These are phyloP conservation scores for Fennellomyces sp. DNA, from an alignment of 371 early-diverging fungal species.

Conservation along the genomic window DNA sequence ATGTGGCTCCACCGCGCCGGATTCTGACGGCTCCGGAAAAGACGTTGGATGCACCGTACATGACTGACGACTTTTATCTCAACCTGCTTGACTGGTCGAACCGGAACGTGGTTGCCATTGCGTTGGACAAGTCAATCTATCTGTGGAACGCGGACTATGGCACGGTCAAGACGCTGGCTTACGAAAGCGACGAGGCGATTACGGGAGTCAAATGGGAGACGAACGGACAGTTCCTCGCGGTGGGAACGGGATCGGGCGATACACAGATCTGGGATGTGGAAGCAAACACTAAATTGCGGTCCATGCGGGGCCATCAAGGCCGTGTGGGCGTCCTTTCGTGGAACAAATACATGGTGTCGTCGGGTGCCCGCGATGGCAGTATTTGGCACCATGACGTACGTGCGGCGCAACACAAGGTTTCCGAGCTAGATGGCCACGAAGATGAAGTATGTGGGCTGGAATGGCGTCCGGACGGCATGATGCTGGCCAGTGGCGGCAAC, in stretches of 20 bases:
- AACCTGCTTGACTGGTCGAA: slow-evolving; percentile 97
- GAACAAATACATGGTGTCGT: slow-evolving; percentile 82
- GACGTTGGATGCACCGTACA: slow-evolving; percentile 89
- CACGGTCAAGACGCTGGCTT: slow-evolving; percentile 68
- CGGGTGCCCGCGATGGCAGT: slow-evolving; percentile 89
- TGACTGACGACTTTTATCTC: slow-evolving; percentile 97
- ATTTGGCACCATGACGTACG: slow-evolving; percentile 97
- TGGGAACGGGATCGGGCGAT: slow-evolving; percentile 86
- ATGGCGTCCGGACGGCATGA: slow-evolving; percentile 88
- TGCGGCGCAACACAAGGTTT: slow-evolving; percentile 71
- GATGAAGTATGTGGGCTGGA: slow-evolving; percentile 94
- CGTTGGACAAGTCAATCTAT: slow-evolving; percentile 86
- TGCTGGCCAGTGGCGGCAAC: slow-evolving; percentile 97
- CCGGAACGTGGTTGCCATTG: slow-evolving; percentile 85
- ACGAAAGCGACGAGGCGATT: slow-evolving; percentile 57
- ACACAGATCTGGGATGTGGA: slow-evolving; percentile 89
- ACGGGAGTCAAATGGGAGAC: slow-evolving; percentile 78
- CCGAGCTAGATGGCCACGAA: slow-evolving; percentile 71
- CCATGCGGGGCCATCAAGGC: slow-evolving; percentile 74
- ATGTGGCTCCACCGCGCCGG: slow-evolving; percentile 56
- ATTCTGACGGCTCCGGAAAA: slow-evolving; percentile 74
- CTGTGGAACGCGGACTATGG: slow-evolving; percentile 92
- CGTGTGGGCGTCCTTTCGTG: slow-evolving; percentile 89
- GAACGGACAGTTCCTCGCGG: slow-evolving; percentile 82
- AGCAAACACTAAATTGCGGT: slow-evolving; percentile 65